Evolutionary conservation across 495 filamentous ascomycete species (phyloP), one percentile per base, ranked within the genome.

Genomic region (Penicillium canescens): DNA sequence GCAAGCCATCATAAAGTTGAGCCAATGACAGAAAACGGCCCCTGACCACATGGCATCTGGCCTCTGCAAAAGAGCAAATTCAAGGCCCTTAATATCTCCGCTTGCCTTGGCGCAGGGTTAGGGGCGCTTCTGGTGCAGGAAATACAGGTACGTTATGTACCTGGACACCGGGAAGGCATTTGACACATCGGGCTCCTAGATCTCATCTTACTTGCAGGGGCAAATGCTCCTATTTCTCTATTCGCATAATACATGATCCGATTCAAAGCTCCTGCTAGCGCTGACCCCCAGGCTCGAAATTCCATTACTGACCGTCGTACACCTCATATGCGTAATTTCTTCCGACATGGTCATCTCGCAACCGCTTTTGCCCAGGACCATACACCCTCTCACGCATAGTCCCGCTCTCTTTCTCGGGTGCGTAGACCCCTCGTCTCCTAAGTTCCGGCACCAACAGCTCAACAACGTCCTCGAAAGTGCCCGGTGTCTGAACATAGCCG

Each of bases 391-490:
- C 67, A 18, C 65, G 58, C 18, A 18, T 16, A 24, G 34, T 47
- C 56, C 60, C 37, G 61, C 50, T 49, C 21, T 70, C 16, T 40
- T 61, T 28, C 59, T 62, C 18, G 55, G 50, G 16, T 38, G 56
- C 41, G 59, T 65, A 18, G 8, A 46, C 16, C 18, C 33, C 16
- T 1, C 20, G 18, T 20, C 10, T 35, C 28, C 33, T n/a, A 23
- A 71, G 11, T 60, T 66, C 42, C 37, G 65, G 54, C 7, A 60
- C n/a, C 50, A 57, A 51, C 37, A 67, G 33, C 61, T 82, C 74
- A 49, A 76, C 69, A 10, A 81, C 67, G 56, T 83, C 81, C 43
- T 75, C 67, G 62, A 84, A 84, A 1, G 78, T 73, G 34, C 73
- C 70, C 0, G 81, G 81, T 46, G 75, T 54, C 18, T 58, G 50